Evolutionary conservation across 495 filamentous ascomycete genomes (phyloP), one percentile per base, ranked within the genome.

Genomic region (Aspergillus carlsbadensis): DNA sequence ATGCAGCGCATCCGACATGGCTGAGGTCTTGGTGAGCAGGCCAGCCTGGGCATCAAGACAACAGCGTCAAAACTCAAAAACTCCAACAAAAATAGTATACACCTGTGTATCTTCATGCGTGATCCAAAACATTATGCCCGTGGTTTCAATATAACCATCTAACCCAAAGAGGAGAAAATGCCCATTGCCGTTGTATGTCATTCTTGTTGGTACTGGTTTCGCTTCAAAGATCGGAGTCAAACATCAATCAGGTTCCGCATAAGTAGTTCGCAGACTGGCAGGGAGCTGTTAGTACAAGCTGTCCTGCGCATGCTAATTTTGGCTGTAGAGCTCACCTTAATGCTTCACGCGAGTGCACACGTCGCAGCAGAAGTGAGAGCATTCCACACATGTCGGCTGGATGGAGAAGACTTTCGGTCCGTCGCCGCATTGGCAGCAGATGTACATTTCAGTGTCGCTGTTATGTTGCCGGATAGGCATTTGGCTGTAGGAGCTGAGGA

Each of bases 371-470:
- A 8, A 17, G 21, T 78, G 75, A 8, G 62, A 0, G 61, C 75
- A 78, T 3, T 29, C 37, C 1, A 73, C 60, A 48, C 75, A 78
- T 6, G 17, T 15, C 0, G 69, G 65, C 53, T 78, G 69, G 26
- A 46, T 15, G n/a, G 69, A 52, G 57, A 58, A 77, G 18, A 74
- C 51, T 48, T 78, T 77, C 0, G 75, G 75, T 0, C 75, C 75
- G 24, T 78, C 75, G 0, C 55, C 14, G 56, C 75, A 78, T 1
- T 55, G 2, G 63, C 75, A 78, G 65, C 75, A 78, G 48, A 72
- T 63, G 46, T 71, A 78, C 58, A 72, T 57, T 45, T 66, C 57
- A 2, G 60, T 57, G 1, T 37, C 13, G 14, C 22, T 33, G 40
- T 33, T 33, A 26, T 43, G 3, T 31, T 26, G 10, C 22, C 22